phyloP scores from a whole-genome alignment of 495 filamentous ascomycete species.

The Penicillium argentinense region DNA sequence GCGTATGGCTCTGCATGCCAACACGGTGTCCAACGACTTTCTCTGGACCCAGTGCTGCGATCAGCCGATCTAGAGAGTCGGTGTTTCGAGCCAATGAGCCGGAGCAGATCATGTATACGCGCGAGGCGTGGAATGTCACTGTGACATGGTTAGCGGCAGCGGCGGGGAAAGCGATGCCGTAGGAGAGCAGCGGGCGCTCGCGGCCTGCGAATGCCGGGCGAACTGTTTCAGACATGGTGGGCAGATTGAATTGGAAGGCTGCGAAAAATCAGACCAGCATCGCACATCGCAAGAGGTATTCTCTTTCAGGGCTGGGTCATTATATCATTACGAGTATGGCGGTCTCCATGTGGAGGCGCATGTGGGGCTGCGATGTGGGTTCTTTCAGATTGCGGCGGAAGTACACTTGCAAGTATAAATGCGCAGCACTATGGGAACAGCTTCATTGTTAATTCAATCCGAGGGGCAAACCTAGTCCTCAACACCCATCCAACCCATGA shows the following conservation, averaged over 20 bases:
- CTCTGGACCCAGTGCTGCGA: constrained; percentile 42
- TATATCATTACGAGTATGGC: constrained; percentile 1
- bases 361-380: constrained; percentile 15
- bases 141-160: constrained; percentile 50
- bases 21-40: constrained; percentile 50
- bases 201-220: constrained; percentile 39
- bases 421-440: no score
- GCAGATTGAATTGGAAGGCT: not conserved
- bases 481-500: constrained; percentile 29
- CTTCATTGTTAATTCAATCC: no score
- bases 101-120: constrained; percentile 62
- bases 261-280: not conserved
- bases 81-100: constrained; percentile 57
- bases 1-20: constrained; percentile 60
- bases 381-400: no score
- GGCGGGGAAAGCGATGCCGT: constrained; percentile 52
- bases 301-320: not conserved
- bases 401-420: no score
- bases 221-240: constrained; percentile 30
- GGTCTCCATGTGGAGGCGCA: constrained; percentile 12
- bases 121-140: constrained; percentile 50
- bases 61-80: constrained; percentile 44
- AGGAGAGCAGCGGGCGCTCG: constrained; percentile 44
- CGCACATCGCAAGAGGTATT: no score
- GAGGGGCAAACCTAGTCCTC: no score